A percentile compares a stretch with the other conserved stretches of the same genome.
These are phyloP conservation scores for Crotalaria pallida DNA, from an alignment of 306 rosid species.

Conservation along the genomic window DNA sequence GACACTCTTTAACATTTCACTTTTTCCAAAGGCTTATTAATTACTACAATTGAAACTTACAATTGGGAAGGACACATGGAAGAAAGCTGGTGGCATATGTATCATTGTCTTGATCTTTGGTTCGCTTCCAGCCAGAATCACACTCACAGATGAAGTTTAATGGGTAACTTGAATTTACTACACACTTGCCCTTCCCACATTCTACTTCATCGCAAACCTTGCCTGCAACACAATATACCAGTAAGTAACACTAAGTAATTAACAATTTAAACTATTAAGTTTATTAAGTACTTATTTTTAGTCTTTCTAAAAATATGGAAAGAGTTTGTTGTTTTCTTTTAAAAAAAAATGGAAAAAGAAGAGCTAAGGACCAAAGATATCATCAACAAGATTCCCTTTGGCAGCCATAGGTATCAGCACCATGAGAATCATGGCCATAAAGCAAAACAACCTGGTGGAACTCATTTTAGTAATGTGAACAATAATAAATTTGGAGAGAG, in stretches of 20 bases:
- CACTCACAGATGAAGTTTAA: conserved; percentile 59
- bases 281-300: not conserved
- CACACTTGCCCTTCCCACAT: conserved; percentile 74
- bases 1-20: too few relatives aligned
- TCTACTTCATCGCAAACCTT: conserved; percentile 51
- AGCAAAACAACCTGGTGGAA: conserved; percentile 24
- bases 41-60: conserved; percentile 41
- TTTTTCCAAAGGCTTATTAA: too few relatives aligned
- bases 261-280: not conserved
- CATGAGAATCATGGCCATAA: conserved; percentile 18
- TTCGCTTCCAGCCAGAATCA: conserved; percentile 58
- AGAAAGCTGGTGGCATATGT: conserved; percentile 47
- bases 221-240: conserved; percentile 30
- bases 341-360: not conserved
- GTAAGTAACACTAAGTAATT: not conserved
- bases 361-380: conserved; percentile 21
- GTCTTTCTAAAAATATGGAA: not conserved
- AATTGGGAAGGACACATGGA: conserved; percentile 85
- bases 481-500: not conserved
- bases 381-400: conserved; percentile 5
- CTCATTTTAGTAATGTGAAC: conserved; percentile 9
- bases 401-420: conserved; percentile 17
- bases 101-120: conserved; percentile 26
- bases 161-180: conserved; percentile 19
- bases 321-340: not conserved